Base-by-base conservation (phyloP, 148 eudicot genomes). In the Cornus controversa region DNA sequence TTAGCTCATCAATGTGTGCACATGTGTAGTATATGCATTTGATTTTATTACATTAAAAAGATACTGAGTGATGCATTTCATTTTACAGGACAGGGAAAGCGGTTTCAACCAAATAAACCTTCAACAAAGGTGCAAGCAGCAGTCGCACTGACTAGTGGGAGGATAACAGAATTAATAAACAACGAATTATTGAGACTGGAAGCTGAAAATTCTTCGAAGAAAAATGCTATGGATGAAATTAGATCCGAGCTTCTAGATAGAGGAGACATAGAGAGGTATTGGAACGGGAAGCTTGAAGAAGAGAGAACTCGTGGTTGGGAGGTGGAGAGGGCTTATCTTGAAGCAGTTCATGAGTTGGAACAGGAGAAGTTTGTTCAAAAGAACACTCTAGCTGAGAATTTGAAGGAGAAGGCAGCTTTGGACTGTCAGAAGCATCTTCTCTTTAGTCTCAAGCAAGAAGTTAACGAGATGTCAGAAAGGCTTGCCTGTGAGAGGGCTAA, bases 351-450 rank as follows among this genome's bases (percentile, higher is more conserved):
- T 71, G 86, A 86, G 27, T 82, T 91, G 77, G 94, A 91, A 73
- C 77, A 85, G 79, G 94, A 88, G 79, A 91, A 83, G 77, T 76
- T 64, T 76, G 72, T 76, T 80, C 91, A 79, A 77, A 92, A 85
- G 84, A 85, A 67, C 74, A 84, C 87, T 76, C 67, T 75, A 53
- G 87, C 85, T 67, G 90, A 87, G 47, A 57, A 77, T 73, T 66
- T 84, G 80, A 95, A 84, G 88, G 91, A 95, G 84, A 89, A 84
- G 82, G 92, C 94, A 69, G 92, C 96, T 65, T 69, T 95, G 78
- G 97, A 93, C 65, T 95, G 99, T 80, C 99, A 95, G 84, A 88
- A 78, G 79, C 96, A 90, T 83, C 92, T 95, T 73, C 86, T 95
- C 66, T 74, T 78, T 27, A 86, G 85, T 80, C 82, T 95, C 25